Conservation (phyloP, 1,284 basidiomycete species). For the Austroboletus novae-zelandiae region DNA sequence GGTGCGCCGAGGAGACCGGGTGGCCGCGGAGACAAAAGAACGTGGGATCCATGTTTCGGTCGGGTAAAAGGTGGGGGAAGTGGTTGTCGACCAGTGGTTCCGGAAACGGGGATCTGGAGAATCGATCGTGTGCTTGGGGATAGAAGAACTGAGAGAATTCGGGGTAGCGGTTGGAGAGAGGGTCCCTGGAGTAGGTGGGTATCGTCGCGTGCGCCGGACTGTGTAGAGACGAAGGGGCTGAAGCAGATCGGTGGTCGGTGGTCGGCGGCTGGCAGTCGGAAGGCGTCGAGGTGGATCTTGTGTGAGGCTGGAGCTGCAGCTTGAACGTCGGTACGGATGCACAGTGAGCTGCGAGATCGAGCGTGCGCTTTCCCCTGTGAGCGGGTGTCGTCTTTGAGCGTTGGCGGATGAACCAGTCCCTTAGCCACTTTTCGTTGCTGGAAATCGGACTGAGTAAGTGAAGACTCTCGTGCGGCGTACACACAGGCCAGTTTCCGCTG, state of each 20-base stretch:
- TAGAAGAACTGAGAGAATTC: slow-evolving; percentile 34
- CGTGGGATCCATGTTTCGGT: background rate
- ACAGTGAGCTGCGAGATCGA: background rate
- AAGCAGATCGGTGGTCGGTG: slow-evolving; percentile 1
- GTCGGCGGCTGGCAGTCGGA: too few relatives aligned
- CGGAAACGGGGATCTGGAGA: slow-evolving; percentile 1
- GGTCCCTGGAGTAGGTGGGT: slow-evolving; percentile 31
- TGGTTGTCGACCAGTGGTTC: background rate
- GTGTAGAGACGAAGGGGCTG: background rate
- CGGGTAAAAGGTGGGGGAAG: background rate
- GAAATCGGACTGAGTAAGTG: slow-evolving; percentile 4
- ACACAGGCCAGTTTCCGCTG: slow-evolving; percentile 31
- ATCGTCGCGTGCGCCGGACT: background rate
- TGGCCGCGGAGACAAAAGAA: background rate
- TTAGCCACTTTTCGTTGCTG: slow-evolving; percentile 31
- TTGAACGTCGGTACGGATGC: slow-evolving; percentile 13
- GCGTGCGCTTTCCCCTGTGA: slow-evolving; percentile 9
- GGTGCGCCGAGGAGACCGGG: background rate
- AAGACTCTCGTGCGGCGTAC: slow-evolving; percentile 13
- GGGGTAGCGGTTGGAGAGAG: slow-evolving; percentile 31
- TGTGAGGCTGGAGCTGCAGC: slow-evolving; percentile 3
- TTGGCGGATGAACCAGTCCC: slow-evolving; percentile 31
- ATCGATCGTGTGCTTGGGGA: slow-evolving; percentile 12
- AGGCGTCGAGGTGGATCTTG: too few relatives aligned
- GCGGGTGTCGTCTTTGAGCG: slow-evolving; percentile 19